phyloP scores from a whole-genome alignment of 2,329 filamentous ascomycete genomes.

The Arthroderma sp. region DNA sequence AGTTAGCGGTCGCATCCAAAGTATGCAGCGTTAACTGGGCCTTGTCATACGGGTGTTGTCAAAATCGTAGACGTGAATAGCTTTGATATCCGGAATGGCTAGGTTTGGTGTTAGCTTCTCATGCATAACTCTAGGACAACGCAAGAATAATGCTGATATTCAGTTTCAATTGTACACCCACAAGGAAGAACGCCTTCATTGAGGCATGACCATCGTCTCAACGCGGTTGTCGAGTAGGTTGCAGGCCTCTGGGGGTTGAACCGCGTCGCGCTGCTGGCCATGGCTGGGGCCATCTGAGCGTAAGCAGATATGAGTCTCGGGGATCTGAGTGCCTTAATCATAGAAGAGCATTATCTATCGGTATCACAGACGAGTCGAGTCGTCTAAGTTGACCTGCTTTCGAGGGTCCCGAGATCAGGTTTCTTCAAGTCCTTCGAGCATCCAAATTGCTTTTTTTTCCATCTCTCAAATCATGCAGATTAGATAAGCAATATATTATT shows the following conservation, averaged over 20 bases:
- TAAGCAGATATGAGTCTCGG: neutral
- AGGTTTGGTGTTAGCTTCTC: conserved; percentile 10
- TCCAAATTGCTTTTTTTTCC: neutral
- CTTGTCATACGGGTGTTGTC: conserved; percentile 73
- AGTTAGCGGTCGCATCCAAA: neutral
- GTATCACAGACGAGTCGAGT: neutral
- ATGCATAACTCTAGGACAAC: neutral
- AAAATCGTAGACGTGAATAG: conserved; percentile 92
- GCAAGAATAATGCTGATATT: neutral
- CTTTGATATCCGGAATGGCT: conserved; percentile 57
- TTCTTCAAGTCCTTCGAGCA: neutral
- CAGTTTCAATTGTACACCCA: conserved; percentile 26
- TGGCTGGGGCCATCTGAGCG: conserved; percentile 5
- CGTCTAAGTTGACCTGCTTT: neutral
- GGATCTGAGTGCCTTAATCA: neutral
- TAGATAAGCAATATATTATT: no score
- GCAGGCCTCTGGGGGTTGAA: conserved; percentile 17
- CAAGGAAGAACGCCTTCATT: conserved; percentile 51
- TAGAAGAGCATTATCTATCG: neutral
- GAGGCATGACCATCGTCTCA: conserved; percentile 74
- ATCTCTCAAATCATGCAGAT: no score
- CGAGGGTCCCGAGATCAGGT: neutral
- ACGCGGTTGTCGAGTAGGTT: conserved; percentile 53
- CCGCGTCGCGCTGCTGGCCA: conserved; percentile 19
- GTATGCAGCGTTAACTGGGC: conserved; percentile 8